phyloP scores from a whole-genome alignment of 139 green algal genomes.

The Pedinophyceae sp. region DNA sequence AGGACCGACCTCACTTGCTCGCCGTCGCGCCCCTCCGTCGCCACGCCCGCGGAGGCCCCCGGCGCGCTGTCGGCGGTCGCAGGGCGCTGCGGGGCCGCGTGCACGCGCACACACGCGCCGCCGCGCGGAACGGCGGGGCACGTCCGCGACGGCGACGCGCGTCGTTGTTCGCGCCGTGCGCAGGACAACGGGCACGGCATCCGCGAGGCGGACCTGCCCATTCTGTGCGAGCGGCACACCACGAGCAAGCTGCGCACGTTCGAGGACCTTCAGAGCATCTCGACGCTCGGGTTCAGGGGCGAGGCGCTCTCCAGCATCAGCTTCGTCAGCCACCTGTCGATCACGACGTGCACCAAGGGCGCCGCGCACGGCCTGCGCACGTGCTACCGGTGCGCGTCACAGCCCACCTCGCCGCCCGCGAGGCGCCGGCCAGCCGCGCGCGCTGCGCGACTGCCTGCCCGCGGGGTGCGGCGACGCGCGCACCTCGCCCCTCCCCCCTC shows the following conservation, averaged over 20 bases:
- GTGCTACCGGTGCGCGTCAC: no score
- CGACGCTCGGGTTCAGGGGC: slow-evolving; percentile 83
- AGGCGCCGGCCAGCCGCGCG: no score
- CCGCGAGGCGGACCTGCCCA: slow-evolving; percentile 56
- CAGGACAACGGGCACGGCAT: slow-evolving; percentile 84
- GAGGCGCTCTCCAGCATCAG: slow-evolving; percentile 83
- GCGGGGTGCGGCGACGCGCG: no score
- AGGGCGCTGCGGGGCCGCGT: no score
- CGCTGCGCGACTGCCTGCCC: no score
- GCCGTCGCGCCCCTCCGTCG: slow-evolving; percentile 12
- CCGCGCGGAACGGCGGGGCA: no score
- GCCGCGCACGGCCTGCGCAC: slow-evolving; percentile 39
- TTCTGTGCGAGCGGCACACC: slow-evolving; percentile 76
- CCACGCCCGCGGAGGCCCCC: neutral
- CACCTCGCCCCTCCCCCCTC: no score
- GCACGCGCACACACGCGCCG: no score
- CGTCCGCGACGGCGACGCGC: no score
- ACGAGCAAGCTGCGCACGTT: slow-evolving; percentile 83
- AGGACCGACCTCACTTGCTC: neutral
- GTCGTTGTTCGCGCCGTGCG: no score
- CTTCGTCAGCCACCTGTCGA: slow-evolving; percentile 74
- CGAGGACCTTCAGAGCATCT: slow-evolving; percentile 70
- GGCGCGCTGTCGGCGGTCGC: no score
- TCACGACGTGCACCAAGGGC: slow-evolving; percentile 74
- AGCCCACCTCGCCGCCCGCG: no score